These are phyloP conservation scores for Copromyces sp. DNA, from an alignment of 495 filamentous ascomycete genomes.

Conservation along the genomic window DNA sequence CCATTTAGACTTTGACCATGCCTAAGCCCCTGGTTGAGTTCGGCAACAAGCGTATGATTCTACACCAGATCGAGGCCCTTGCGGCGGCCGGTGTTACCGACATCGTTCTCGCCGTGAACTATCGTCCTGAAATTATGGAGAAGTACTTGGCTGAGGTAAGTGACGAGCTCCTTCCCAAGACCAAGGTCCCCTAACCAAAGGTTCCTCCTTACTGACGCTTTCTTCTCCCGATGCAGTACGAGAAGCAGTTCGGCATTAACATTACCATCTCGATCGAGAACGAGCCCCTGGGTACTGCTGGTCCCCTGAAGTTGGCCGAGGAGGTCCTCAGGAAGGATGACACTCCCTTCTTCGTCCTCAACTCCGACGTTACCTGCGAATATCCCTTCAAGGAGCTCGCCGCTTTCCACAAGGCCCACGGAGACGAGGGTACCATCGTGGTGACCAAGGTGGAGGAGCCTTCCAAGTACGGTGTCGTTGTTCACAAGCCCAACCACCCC, in stretches of 20 bases:
- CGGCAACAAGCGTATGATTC: constrained; percentile 97
- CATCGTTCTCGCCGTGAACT: constrained; percentile 97
- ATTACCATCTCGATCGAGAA: constrained; percentile 96
- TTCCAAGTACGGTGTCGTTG: constrained; percentile 96
- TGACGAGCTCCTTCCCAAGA: constrained; percentile 8
- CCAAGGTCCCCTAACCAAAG: neutral
- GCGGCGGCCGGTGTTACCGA: constrained; percentile 94
- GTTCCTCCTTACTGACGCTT: neutral
- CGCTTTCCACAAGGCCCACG: constrained; percentile 83
- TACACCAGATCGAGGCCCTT: constrained; percentile 93
- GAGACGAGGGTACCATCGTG: constrained; percentile 94
- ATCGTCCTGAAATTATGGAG: constrained; percentile 93
- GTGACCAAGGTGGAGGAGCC: constrained; percentile 99
- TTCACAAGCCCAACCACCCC: constrained; percentile 90
- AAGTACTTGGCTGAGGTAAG: constrained; percentile 44
- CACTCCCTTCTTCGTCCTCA: constrained; percentile 95
- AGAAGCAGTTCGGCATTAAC: constrained; percentile 78
- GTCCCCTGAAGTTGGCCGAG: constrained; percentile 92
- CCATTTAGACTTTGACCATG: constrained; percentile 76
- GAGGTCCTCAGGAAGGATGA: constrained; percentile 88
- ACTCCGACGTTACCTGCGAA: constrained; percentile 97
- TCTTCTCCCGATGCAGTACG: constrained; percentile 52
- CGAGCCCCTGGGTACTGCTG: constrained; percentile 92
- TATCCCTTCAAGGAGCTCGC: constrained; percentile 89
- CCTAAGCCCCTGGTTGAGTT: constrained; percentile 98